phyloP scores from a whole-genome alignment of 2,329 filamentous ascomycete species.

The Acephala macrosclerotiorum region DNA sequence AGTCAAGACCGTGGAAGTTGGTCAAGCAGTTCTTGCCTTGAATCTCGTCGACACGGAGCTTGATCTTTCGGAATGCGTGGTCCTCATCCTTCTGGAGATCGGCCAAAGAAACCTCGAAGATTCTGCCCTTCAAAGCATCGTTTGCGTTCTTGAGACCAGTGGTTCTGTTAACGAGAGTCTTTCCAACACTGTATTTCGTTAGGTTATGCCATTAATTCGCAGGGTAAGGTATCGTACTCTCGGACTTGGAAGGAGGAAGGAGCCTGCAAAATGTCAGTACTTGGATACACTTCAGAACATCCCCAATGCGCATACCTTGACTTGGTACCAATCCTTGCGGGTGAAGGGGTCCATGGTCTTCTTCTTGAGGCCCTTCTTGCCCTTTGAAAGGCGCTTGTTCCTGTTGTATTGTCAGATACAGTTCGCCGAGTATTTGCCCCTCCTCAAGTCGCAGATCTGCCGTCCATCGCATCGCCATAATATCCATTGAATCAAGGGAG shows the following conservation, averaged over 20 bases:
- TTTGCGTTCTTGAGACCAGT: constrained; percentile 99
- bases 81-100: constrained; percentile 99
- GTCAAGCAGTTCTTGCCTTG: constrained; percentile 99
- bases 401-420: constrained; percentile 52
- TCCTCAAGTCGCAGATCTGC: constrained; percentile 21
- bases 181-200: constrained; percentile 81
- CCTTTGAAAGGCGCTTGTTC: constrained; percentile 99
- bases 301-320: constrained; percentile 72
- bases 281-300: constrained; percentile 12
- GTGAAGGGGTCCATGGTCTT: constrained; percentile 96
- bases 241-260: constrained; percentile 94
- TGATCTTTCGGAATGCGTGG: constrained; percentile 99
- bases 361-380: constrained; percentile 99
- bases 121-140: constrained; percentile 97
- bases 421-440: constrained; percentile 31
- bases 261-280: constrained; percentile 62
- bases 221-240: constrained; percentile 70
- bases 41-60: constrained; percentile 97
- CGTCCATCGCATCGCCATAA: constrained; percentile 13
- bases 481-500: constrained; percentile 20
- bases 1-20: constrained; percentile 99
- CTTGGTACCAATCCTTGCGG: constrained; percentile 98
- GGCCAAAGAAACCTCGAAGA: constrained; percentile 98
- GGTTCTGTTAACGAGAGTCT: constrained; percentile 99
- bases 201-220: constrained; percentile 40